Evolutionary conservation across 1,139 yeast species (phyloP).

Genomic region (Blastobotrys persicus): DNA sequence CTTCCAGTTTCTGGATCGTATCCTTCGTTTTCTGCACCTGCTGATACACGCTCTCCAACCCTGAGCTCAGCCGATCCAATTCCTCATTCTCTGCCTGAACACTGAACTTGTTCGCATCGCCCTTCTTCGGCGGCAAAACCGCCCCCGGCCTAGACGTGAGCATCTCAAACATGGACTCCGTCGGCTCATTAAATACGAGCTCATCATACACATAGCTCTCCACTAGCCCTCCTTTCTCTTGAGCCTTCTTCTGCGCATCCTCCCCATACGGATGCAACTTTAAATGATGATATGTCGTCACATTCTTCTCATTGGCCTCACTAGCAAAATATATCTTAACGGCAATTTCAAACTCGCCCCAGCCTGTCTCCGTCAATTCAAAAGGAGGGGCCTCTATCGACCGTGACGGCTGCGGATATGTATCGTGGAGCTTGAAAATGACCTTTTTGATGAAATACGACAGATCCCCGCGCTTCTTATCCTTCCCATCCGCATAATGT

Average conservation of each 20-base stretch:
- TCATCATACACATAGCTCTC: conserved; percentile 84
- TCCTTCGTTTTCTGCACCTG: conserved; percentile 36
- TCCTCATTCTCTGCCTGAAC: conserved; percentile 72
- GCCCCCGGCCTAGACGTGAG: conserved; percentile 69
- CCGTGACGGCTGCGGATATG: conserved; percentile 82
- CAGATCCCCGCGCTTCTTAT: conserved; percentile 53
- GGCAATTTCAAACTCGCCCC: conserved; percentile 98
- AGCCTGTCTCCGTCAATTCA: conserved; percentile 95
- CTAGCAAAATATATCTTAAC: conserved; percentile 81
- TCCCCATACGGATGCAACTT: conserved; percentile 83
- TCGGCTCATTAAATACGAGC: conserved; percentile 92
- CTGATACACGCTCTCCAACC: conserved; percentile 53
- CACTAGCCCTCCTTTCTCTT: conserved; percentile 37
- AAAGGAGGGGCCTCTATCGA: conserved; percentile 87
- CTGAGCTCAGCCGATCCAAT: conserved; percentile 66
- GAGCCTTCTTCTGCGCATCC: conserved; percentile 9
- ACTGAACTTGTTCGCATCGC: conserved; percentile 47
- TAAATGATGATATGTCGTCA: conserved; percentile 82
- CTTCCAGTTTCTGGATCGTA: conserved; percentile 15
- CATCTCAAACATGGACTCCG: conserved; percentile 78
- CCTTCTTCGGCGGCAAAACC: conserved; percentile 58
- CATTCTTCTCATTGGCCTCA: conserved; percentile 84
- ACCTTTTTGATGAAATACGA: conserved; percentile 85
- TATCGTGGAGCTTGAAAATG: conserved; percentile 91
- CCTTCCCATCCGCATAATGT: conserved; percentile 41